These are phyloP conservation scores for Citrullus mucosospermus DNA, from an alignment of 306 rosid genomes.

Conservation along the genomic window DNA sequence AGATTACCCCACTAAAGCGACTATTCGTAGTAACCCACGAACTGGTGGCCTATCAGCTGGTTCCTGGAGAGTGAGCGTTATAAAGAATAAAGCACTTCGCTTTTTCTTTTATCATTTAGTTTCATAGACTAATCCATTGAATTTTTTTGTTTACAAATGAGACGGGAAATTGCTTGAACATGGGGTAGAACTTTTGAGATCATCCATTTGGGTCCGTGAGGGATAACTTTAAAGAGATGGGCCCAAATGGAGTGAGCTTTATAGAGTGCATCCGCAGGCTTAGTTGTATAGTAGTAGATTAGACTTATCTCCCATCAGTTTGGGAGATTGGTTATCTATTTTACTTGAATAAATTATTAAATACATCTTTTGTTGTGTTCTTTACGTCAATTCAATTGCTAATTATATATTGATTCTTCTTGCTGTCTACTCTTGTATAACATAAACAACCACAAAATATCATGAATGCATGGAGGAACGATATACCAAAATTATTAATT, in stretches of 20 bases:
- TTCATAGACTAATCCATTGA: not conserved
- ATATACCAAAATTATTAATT: not conserved
- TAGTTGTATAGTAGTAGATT: not conserved
- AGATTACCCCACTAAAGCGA: not conserved
- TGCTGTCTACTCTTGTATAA: not conserved
- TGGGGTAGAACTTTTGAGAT: not conserved
- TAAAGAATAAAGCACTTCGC: not conserved
- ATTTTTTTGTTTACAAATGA: not conserved
- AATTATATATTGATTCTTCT: not conserved
- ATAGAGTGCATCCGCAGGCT: not conserved
- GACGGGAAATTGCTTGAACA: not conserved
- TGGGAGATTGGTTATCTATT: not conserved
- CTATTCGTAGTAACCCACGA: not conserved
- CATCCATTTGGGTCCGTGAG: not conserved
- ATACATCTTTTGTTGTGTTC: not conserved
- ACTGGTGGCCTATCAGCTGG: not conserved
- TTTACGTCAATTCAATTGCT: not conserved
- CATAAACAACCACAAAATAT: not conserved
- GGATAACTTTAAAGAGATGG: not conserved
- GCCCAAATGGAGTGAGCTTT: not conserved
- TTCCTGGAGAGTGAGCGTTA: not conserved
- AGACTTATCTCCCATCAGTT: not conserved
- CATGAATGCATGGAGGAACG: not conserved
- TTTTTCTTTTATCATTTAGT: not conserved
- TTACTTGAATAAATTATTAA: not conserved